phyloP scores from a whole-genome alignment of 2,329 filamentous ascomycete genomes.

The Paraphaeosphaeria sporulosa region DNA sequence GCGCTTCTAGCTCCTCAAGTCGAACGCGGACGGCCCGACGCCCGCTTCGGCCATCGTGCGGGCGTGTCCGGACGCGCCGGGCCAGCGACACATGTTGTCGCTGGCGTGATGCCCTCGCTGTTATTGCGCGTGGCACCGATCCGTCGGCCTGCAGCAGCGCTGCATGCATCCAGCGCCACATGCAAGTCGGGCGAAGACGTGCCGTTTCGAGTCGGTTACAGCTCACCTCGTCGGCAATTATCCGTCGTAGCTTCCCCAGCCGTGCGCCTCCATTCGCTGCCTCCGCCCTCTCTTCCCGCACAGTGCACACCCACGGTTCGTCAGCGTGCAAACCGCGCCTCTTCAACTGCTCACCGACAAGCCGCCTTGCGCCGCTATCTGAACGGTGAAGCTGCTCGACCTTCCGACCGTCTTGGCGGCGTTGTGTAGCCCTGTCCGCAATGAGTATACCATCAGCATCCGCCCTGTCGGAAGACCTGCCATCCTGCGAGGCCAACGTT shows the following conservation, averaged over 20 bases:
- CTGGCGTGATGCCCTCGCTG: not conserved
- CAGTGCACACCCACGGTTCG: not conserved
- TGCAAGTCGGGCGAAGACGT: slow-evolving; percentile 7
- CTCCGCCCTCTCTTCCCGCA: not conserved
- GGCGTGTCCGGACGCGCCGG: no score
- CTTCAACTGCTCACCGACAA: not conserved
- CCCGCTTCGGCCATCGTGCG: not conserved
- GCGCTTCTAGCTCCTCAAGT: not conserved
- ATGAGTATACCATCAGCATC: not conserved
- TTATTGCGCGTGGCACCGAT: slow-evolving; percentile 3
- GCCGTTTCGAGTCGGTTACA: slow-evolving; percentile 1
- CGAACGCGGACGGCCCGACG: slow-evolving; percentile 1
- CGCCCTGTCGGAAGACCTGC: not conserved
- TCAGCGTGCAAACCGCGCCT: not conserved
- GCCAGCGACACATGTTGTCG: not conserved
- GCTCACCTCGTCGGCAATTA: slow-evolving; percentile 10
- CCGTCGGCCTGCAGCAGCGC: not conserved
- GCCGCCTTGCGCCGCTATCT: not conserved
- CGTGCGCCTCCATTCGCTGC: not conserved
- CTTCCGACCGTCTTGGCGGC: not conserved
- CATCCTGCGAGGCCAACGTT: not conserved
- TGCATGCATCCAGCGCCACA: not conserved
- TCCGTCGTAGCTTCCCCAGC: not conserved
- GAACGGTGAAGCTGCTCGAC: slow-evolving; percentile 2
- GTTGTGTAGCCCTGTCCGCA: not conserved